Conservation (phyloP, 257 asterid genomes). For the Schizonepeta tenuifolia region DNA sequence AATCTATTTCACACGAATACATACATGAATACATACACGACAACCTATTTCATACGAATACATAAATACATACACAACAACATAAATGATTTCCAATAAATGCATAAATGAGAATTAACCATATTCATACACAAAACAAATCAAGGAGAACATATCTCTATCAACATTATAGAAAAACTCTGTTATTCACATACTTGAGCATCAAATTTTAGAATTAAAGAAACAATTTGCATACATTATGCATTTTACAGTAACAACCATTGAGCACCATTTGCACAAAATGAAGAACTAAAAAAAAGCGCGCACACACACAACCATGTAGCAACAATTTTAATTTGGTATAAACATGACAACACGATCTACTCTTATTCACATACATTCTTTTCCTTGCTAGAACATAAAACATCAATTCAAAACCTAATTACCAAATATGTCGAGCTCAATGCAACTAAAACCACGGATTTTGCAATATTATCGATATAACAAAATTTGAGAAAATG, state of each 20-base stretch:
- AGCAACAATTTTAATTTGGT: background rate
- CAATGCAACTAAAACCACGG: conserved; percentile 1
- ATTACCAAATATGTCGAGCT: background rate
- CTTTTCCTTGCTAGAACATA: background rate
- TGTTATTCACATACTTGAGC: background rate
- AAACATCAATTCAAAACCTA: background rate
- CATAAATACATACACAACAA: no score
- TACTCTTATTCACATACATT: background rate
- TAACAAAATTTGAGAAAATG: background rate
- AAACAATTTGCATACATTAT: background rate
- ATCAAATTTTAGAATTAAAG: background rate
- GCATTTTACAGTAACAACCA: background rate
- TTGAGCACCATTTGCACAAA: background rate
- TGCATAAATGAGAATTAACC: no score
- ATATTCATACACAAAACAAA: no score
- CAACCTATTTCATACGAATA: no score
- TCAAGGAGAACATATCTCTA: background rate
- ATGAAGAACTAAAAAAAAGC: background rate
- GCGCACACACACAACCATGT: background rate
- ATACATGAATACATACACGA: no score
- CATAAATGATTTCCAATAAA: no score
- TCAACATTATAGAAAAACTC: background rate
- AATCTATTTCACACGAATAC: no score
- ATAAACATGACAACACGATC: no score
- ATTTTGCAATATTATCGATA: background rate